phyloP scores from a whole-genome alignment of 164 flowering plant genomes.

The Aristolochia fimbriata region DNA sequence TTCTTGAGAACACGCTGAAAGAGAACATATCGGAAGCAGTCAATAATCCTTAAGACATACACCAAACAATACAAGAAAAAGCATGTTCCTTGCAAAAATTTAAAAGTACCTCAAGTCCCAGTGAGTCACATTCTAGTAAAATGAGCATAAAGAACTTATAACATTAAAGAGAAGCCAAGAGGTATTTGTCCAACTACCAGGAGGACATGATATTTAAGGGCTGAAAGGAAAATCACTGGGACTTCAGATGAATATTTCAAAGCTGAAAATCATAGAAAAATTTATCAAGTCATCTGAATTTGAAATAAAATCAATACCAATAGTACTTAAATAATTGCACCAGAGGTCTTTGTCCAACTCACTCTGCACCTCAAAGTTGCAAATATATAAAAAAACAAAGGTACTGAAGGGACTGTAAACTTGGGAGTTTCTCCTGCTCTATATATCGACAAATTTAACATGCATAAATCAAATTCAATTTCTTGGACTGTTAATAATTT shows the following conservation, averaged over 20 bases:
- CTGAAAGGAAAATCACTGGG: slow-evolving; percentile 87
- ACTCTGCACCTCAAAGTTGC: too few relatives aligned
- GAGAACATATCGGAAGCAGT: not conserved
- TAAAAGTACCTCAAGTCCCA: slow-evolving; percentile 83
- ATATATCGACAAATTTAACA: not conserved
- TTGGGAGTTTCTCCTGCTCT: not conserved
- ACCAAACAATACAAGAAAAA: not conserved
- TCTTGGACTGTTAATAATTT: too few relatives aligned
- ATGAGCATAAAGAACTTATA: slow-evolving; percentile 71
- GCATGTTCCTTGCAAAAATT: not conserved
- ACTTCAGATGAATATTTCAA: slow-evolving; percentile 85
- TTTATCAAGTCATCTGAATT: not conserved
- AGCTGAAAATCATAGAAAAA: slow-evolving; percentile 51
- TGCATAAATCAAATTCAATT: not conserved
- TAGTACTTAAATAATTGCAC: too few relatives aligned
- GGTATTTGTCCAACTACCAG: slow-evolving; percentile 62
- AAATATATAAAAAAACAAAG: not conserved
- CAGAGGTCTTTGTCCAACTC: too few relatives aligned
- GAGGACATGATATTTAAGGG: slow-evolving; percentile 86
- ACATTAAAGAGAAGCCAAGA: slow-evolving; percentile 87
- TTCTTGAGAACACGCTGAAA: slow-evolving; percentile 64
- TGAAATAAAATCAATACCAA: too few relatives aligned
- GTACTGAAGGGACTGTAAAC: not conserved
- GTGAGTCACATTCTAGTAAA: slow-evolving; percentile 89
- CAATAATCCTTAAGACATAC: not conserved